Evolutionary conservation across 257 asterid genomes (phyloP), one percentile per base, ranked within the genome.

Genomic region (Capsicum rhomboideum): DNA sequence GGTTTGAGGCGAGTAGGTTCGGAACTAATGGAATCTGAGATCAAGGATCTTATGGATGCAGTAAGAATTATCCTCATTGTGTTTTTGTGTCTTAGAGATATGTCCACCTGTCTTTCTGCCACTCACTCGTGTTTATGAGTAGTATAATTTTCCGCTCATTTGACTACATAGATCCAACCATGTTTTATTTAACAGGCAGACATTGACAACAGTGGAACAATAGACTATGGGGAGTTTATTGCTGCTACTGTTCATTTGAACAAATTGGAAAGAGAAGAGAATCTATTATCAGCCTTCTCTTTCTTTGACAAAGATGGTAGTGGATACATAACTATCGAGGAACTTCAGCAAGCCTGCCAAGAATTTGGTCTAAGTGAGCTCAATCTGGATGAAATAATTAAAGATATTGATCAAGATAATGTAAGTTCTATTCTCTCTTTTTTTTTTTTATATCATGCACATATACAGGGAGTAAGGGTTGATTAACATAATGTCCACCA

Each of bases 211-310:
- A 96, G 92, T 56, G 99, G 99, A 68, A 93, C 97, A 37, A 94
- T 96, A 82, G 99, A 96, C 84, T 96, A 96, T 55, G 98, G 98
- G 72, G 99, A 96, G 92, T 96, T 96, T 90, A 94, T 96, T 86
- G 99, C 99, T 44, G 99, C 99, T 16, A 96, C 97, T 1, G 93
- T 96, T 66, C 99, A 96, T 90, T 87, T 96, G 91, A 96, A 96
- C 97, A 96, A 96, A 93, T 83, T 96, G 83, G 98, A 96, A 82
- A 88, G 98, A 89, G 98, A 94, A 88, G 98, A 94, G 87, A 94
- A 94, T 85, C 87, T 96, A 54, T 84, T 92, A 58, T 92, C 98
- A 7, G 99, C 98, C 78, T 96, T 96, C 87, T 87, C 98, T 21
- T 96, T 91, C 92, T 96, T 96, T 52, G 99, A 96, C 85, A 96